phyloP scores from a whole-genome alignment of 2,329 filamentous ascomycete genomes.

The Colletotrichum spinosum region DNA sequence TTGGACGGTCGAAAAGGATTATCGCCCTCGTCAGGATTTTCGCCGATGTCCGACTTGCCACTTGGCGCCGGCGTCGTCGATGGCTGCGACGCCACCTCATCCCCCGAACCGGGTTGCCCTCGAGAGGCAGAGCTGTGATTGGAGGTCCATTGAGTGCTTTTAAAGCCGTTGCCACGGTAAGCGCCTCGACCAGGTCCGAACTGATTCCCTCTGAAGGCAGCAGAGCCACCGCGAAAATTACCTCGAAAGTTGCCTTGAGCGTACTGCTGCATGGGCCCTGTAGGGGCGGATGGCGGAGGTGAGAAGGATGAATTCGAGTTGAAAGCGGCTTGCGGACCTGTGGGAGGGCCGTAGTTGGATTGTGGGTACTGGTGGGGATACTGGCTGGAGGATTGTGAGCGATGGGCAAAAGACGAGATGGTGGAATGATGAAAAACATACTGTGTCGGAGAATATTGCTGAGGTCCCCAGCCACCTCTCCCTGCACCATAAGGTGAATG shows the following conservation, averaged over 20 bases:
- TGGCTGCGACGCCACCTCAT: conserved; percentile 46
- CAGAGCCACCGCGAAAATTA: conserved; percentile 58
- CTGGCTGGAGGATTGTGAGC: conserved; percentile 58
- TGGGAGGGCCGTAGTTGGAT: conserved; percentile 63
- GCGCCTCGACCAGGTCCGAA: conserved; percentile 62
- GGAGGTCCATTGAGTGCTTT: conserved; percentile 76
- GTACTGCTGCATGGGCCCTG: conserved; percentile 67
- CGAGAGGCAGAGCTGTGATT: conserved; percentile 58
- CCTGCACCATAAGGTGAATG: conserved; percentile 69
- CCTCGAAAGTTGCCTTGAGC: conserved; percentile 59
- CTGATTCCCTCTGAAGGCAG: conserved; percentile 70
- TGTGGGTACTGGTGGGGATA: conserved; percentile 72
- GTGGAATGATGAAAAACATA: conserved; percentile 37
- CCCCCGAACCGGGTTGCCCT: conserved; percentile 42
- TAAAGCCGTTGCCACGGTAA: conserved; percentile 72
- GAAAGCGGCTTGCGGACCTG: conserved; percentile 65
- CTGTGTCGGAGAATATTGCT: conserved; percentile 53
- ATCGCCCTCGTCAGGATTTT: conserved; percentile 62
- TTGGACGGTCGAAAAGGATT: conserved; percentile 73
- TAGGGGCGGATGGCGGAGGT: conserved; percentile 67
- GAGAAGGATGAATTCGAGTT: conserved; percentile 60
- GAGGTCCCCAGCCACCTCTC: conserved; percentile 63
- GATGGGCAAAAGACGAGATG: not conserved
- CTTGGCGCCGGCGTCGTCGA: conserved; percentile 36
- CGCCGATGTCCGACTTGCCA: conserved; percentile 46